phyloP scores from a whole-genome alignment of 2,329 filamentous ascomycete genomes.

The Aplosporella prunicola region DNA sequence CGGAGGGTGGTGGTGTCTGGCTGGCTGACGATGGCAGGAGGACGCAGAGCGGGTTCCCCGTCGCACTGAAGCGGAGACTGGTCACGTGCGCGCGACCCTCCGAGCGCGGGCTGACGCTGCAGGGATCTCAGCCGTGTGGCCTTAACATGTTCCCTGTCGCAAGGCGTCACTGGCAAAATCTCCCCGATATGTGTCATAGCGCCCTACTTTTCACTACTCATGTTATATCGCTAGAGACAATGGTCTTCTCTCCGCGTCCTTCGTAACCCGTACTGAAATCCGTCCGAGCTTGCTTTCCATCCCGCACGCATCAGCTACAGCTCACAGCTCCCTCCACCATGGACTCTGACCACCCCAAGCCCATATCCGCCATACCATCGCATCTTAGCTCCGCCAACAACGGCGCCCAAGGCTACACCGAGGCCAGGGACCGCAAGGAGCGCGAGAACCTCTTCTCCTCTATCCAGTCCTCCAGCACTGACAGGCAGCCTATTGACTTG shows the following conservation, averaged over 20 bases:
- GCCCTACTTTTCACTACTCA: background rate
- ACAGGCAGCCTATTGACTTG: slow-evolving; percentile 38
- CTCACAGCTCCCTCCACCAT: no score
- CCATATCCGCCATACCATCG: slow-evolving; percentile 45
- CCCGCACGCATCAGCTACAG: no score
- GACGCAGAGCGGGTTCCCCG: slow-evolving; percentile 7
- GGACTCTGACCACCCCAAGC: slow-evolving; percentile 39
- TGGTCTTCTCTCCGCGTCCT: no score
- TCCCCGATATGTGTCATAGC: slow-evolving; percentile 10
- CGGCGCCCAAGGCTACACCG: slow-evolving; percentile 43
- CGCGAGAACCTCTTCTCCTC: slow-evolving; percentile 49
- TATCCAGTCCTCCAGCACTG: slow-evolving; percentile 48
- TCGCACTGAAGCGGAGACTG: slow-evolving; percentile 1
- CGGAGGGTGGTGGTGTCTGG: slow-evolving; percentile 5
- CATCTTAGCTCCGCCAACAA: slow-evolving; percentile 51
- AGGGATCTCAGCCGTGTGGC: no score
- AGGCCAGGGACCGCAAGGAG: slow-evolving; percentile 41
- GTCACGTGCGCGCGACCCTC: background rate
- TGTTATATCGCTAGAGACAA: no score
- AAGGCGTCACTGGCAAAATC: slow-evolving; percentile 7
- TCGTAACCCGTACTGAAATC: no score
- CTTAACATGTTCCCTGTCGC: no score
- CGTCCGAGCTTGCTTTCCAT: background rate
- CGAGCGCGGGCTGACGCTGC: background rate
- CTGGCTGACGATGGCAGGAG: slow-evolving; percentile 9